These are phyloP conservation scores for Penicillium waksmanii DNA, from an alignment of 495 filamentous ascomycete species.

Conservation along the genomic window DNA sequence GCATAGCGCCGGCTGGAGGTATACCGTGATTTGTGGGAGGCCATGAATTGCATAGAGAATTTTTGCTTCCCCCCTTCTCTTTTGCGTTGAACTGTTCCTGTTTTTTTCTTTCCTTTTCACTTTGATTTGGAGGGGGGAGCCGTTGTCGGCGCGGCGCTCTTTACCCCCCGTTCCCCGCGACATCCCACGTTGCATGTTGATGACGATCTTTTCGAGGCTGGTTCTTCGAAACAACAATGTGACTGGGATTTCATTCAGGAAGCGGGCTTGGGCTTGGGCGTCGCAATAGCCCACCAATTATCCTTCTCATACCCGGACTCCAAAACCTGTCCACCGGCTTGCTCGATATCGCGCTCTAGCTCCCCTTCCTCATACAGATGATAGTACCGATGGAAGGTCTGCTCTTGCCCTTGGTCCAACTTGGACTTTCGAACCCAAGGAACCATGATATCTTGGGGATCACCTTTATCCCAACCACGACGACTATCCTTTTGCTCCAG, in stretches of 20 bases:
- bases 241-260: neutral
- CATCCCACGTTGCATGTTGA: slow-evolving; percentile 1
- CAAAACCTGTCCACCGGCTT: slow-evolving; percentile 75
- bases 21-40: slow-evolving; percentile 44
- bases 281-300: slow-evolving; percentile 91
- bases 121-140: neutral
- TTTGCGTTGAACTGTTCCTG: slow-evolving; percentile 16
- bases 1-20: slow-evolving; percentile 51
- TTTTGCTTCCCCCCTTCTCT: slow-evolving; percentile 28
- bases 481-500: slow-evolving; percentile 89
- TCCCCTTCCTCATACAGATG: slow-evolving; percentile 89
- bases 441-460: slow-evolving; percentile 91
- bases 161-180: neutral
- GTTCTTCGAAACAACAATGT: slow-evolving; percentile 32
- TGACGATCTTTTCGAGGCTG: slow-evolving; percentile 38
- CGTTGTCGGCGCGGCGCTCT: neutral
- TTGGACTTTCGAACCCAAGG: slow-evolving; percentile 79
- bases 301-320: slow-evolving; percentile 93
- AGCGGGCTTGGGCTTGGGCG: slow-evolving; percentile 24
- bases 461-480: slow-evolving; percentile 86
- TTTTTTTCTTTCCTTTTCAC: slow-evolving; percentile 11
- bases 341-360: slow-evolving; percentile 76
- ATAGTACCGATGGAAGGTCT: slow-evolving; percentile 84
- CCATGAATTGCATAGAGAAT: slow-evolving; percentile 38
- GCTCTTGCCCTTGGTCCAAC: slow-evolving; percentile 28